Evolutionary conservation across 176 grass and related monocot species (phyloP), one percentile per base, ranked within the genome.

Genomic region (Urochloa ruziziensis): DNA sequence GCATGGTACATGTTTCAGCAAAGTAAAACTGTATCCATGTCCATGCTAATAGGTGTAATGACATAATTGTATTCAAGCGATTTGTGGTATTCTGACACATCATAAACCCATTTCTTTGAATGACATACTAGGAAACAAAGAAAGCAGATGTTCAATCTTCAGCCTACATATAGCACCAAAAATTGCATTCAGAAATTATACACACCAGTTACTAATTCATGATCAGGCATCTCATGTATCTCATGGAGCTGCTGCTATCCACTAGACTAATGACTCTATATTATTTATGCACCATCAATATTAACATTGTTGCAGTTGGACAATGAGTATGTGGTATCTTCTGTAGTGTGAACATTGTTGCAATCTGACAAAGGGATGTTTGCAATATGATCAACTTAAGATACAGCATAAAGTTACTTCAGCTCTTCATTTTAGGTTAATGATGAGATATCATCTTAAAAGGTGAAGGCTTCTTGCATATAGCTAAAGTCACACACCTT

Each of bases 401-500:
- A 64, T 73, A 60, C 21, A 21, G 35, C 32, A 21, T 21, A 42
- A 44, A 76, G 70, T 23, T 49, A 67, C 32, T 39, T 74, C 12
- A 73, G 19, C 8, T 18, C 36, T 56, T 66, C 30, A 75, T 75
- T 68, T 66, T 16, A 40, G 25, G 36, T 67, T 58, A 52, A 5
- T 15, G 33, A 33, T 32, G 9, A 75, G 16, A 56, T 16, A 69
- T 54, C 49, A 87, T 68, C 19, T 78, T 60, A 79, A 8, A 53
- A 53, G 18, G 51, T 53, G 29, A 70, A 76, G 51, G 8, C 28
- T 63, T 35, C 33, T 89, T 68, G 56, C 81, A 90, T 70, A 73
- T 21, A 79, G 28, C 27, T 46, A 84, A 57, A 86, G 32, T 85
- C 40, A 81, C 75, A 64, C 63, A 98, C 93, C 92, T 98, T 98